Conservation (phyloP, 345 rosid genomes). For the Heritiera fomes region DNA sequence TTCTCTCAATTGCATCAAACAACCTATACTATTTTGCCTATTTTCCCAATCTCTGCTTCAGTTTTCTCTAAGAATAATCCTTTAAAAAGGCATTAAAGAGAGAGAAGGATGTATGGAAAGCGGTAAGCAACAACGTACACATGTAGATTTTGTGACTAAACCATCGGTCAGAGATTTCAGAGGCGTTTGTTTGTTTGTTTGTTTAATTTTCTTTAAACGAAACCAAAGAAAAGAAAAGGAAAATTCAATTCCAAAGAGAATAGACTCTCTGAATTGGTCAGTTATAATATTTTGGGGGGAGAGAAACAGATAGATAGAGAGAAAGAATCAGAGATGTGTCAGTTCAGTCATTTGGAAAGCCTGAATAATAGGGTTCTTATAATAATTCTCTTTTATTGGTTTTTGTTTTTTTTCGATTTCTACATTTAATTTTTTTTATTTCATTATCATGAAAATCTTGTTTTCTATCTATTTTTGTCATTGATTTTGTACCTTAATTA, state of each 20-base stretch:
- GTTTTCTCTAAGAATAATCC: not conserved
- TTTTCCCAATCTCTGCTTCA: not conserved
- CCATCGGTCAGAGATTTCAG: constrained; percentile 80
- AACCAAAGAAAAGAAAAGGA: not conserved
- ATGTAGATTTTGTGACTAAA: constrained; percentile 90
- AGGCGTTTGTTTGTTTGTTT: constrained; percentile 41
- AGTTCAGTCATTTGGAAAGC: constrained; percentile 56
- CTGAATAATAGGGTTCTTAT: constrained; percentile 49
- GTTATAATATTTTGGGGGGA: not conserved
- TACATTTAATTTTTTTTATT: too few species aligned
- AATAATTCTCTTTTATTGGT: not conserved
- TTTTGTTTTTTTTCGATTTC: too few species aligned
- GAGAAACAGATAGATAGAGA: not conserved
- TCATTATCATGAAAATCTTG: too few species aligned
- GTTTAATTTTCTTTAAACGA: not conserved
- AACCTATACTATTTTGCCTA: constrained; percentile 21
- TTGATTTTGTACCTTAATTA: not conserved
- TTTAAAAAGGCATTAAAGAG: constrained; percentile 13
- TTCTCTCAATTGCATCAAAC: not conserved
- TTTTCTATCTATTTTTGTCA: not conserved
- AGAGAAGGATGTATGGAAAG: constrained; percentile 8
- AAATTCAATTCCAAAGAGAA: constrained; percentile 38
- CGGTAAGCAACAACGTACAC: constrained; percentile 66
- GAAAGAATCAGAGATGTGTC: not conserved
- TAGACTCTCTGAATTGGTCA: constrained; percentile 48